These are phyloP conservation scores for Monosporozyma siamensis DNA, from an alignment of 805 yeast species.

Conservation along the genomic window DNA sequence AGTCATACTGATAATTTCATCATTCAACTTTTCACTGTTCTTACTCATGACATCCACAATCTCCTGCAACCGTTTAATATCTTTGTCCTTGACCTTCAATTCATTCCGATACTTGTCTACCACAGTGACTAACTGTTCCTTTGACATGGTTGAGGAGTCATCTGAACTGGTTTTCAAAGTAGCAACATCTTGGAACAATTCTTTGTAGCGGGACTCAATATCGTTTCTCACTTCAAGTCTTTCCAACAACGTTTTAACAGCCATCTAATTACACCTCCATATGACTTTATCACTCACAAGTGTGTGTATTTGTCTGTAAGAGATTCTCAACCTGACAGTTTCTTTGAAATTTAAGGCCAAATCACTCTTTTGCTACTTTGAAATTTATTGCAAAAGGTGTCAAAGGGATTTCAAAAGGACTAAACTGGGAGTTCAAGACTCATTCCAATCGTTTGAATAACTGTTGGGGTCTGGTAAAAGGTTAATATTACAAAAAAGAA, in stretches of 20 bases:
- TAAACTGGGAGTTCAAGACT: no score
- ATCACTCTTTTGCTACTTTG: no score
- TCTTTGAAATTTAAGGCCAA: background rate
- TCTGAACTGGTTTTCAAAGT: background rate
- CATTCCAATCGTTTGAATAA: no score
- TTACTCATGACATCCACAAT: conserved; percentile 39
- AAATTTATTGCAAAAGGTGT: no score
- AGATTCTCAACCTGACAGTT: no score
- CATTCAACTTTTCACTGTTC: conserved; percentile 51
- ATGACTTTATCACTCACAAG: background rate
- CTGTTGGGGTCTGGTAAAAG: no score
- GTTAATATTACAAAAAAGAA: background rate
- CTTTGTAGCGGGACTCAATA: conserved; percentile 1
- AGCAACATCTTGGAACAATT: background rate
- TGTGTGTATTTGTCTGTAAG: no score
- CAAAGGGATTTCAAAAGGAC: no score
- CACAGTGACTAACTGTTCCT: background rate
- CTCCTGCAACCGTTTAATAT: conserved; percentile 19
- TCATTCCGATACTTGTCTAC: background rate
- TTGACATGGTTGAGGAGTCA: background rate
- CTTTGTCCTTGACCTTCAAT: background rate
- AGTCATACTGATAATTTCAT: conserved; percentile 52
- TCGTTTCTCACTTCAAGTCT: background rate
- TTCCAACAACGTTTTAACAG: background rate
- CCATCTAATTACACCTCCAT: background rate